Percentiles rank a stretch among this genome's conserved stretches.
phyloP scores from a whole-genome alignment of 768 basidiomycete genomes.

The Plicaturopsis crispa region DNA sequence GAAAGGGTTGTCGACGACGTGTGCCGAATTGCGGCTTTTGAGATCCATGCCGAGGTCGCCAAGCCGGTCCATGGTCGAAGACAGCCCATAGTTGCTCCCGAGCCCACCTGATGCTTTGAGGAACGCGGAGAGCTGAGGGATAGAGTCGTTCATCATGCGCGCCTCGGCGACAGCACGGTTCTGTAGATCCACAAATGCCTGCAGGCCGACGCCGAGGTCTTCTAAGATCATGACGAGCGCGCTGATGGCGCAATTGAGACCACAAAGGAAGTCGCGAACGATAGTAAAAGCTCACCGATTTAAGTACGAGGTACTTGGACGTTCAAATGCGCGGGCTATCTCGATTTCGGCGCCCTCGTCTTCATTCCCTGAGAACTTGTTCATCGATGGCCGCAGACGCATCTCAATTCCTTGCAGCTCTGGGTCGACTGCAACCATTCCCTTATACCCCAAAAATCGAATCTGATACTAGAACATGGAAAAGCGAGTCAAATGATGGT shows the following conservation, averaged over 20 bases:
- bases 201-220: conserved; percentile 54
- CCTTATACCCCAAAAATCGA: conserved; percentile 79
- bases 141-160: conserved; percentile 51
- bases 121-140: conserved; percentile 38
- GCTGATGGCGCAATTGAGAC: conserved; percentile 36
- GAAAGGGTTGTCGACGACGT: conserved; percentile 47
- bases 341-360: conserved; percentile 56
- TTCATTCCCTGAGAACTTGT: conserved; percentile 55
- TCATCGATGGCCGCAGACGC: conserved; percentile 67
- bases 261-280: not conserved
- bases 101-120: conserved; percentile 42
- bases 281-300: conserved; percentile 49
- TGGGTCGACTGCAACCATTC: conserved; percentile 65
- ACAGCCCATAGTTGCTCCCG: conserved; percentile 39
- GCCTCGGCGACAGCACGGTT: conserved; percentile 46
- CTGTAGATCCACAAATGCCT: conserved; percentile 59
- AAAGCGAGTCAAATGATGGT: not conserved
- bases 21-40: conserved; percentile 21
- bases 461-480: conserved; percentile 56
- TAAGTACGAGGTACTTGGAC: conserved; percentile 56
- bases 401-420: conserved; percentile 47
- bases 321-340: conserved; percentile 57
- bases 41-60: conserved; percentile 41
- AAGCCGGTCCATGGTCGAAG: conserved; percentile 43
- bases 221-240: conserved; percentile 75